Base-by-base conservation (phyloP, 192 early-diverging fungal species). In the Rhizophagus sp. region DNA sequence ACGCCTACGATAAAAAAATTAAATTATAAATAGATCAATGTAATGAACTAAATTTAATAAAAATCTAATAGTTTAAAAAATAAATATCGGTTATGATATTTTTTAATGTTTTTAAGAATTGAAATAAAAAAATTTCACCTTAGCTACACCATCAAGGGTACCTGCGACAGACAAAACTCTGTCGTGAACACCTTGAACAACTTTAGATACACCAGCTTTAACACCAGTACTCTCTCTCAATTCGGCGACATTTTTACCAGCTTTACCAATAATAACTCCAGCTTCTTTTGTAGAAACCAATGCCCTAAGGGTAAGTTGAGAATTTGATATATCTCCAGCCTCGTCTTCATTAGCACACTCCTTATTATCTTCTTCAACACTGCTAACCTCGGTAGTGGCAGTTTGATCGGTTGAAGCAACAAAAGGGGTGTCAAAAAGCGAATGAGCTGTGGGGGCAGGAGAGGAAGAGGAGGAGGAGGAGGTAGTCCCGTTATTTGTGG, bases 221-320 rank as follows among this genome's bases (percentile, higher is more conserved):
- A 96, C 96, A 79, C 94, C 94, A 78, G 93, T 93, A 39, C 83
- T 85, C 34, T 94, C 91, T 72, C 98, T 90, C 76, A 99, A 89
- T 68, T 96, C 94, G 41, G 94, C 93, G 8, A 99, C 94, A 86
- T 95, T 96, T 83, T 91, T 83, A 74, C 83, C 83, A 17, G 83
- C 87, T 79, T 89, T 89, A 44, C 90, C 90, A 76, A 91, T 91
- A 80, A 95, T 90, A 52, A 95, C 89, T 70, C 95, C 95, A 19
- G 95, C 95, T 83, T 99, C 97, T 82, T 96, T 96, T 82, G 96
- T 95, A 34, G 96, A 92, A 36, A 99, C 94, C 7, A 99, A 86
- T 22, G 96, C 95, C 79, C 97, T 93, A 84, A 98, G 89, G 34
- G 93, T 92, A 41, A 97, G 83, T 80, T 86, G 88, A 66, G 86